Percentiles rank a stretch among this genome's conserved stretches.
Conservation (phyloP, 2,329 filamentous ascomycete species). For the Aspergillaceae sp. region DNA sequence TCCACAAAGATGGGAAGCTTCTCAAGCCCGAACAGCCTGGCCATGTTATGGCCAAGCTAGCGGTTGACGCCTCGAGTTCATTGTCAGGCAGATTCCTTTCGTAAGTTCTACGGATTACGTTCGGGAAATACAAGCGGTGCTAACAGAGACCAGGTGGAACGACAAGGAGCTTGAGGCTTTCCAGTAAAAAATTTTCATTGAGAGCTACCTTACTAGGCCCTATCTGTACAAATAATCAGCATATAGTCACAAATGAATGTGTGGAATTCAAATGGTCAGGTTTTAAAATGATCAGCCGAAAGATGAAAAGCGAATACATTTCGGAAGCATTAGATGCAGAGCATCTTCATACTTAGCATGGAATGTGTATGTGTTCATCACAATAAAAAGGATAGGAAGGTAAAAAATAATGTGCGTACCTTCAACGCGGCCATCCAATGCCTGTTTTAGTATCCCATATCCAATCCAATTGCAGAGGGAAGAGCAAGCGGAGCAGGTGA, state of each 20-base stretch:
- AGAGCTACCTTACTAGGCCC: conserved; percentile 7
- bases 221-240: conserved; percentile 18
- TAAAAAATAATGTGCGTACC: conserved; percentile 15
- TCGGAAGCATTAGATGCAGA: conserved; percentile 44
- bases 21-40: conserved; percentile 78
- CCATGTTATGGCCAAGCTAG: conserved; percentile 73
- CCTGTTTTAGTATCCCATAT: not conserved
- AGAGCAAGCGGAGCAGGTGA: not conserved
- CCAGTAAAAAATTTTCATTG: conserved; percentile 21
- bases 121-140: conserved; percentile 4
- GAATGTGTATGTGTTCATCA: conserved; percentile 50
- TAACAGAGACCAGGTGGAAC: conserved; percentile 37
- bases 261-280: conserved; percentile 2
- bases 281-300: conserved; percentile 46
- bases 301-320: conserved; percentile 58
- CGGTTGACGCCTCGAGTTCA: conserved; percentile 53
- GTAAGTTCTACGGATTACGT: conserved; percentile 16
- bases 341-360: conserved; percentile 56
- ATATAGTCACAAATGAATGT: conserved; percentile 13
- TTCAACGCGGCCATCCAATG: not conserved
- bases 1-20: conserved; percentile 62
- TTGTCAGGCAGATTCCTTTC: conserved; percentile 66
- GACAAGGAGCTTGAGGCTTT: conserved; percentile 35
- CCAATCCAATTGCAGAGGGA: no score
- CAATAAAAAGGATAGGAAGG: conserved; percentile 17